Percentiles rank a stretch among this genome's conserved stretches.
These are phyloP conservation scores for Neurospora sp. DNA, from an alignment of 495 filamentous ascomycete genomes.

Conservation along the genomic window DNA sequence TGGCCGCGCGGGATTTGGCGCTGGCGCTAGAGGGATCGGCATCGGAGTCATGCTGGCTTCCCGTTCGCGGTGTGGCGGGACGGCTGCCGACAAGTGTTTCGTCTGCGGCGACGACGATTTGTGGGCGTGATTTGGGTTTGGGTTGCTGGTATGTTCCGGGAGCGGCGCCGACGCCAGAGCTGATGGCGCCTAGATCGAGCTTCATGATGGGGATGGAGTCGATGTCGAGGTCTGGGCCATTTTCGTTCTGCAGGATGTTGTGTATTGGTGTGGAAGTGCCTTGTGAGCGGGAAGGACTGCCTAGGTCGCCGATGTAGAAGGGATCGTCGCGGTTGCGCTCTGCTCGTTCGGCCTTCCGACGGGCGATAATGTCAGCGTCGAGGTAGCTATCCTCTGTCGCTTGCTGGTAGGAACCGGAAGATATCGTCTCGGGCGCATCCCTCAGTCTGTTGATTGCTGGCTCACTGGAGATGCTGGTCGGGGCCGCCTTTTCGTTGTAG, in stretches of 20 bases:
- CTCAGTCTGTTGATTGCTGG: constrained; percentile 45
- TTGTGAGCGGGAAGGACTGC: constrained; percentile 17
- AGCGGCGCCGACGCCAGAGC: constrained; percentile 6
- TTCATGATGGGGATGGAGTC: constrained; percentile 94
- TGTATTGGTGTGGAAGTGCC: constrained; percentile 57
- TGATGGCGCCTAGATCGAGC: constrained; percentile 55
- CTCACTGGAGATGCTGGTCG: constrained; percentile 32
- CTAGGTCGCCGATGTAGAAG: constrained; percentile 73
- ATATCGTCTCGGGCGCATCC: constrained; percentile 30
- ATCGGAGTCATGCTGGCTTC: constrained; percentile 32
- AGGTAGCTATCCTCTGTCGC: constrained; percentile 46
- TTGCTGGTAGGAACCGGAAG: constrained; percentile 52
- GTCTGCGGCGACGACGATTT: constrained; percentile 52
- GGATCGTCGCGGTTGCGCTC: constrained; percentile 87
- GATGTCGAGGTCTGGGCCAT: constrained; percentile 70
- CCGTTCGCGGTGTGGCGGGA: constrained; percentile 26
- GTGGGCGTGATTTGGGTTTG: constrained; percentile 28
- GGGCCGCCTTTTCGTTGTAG: constrained; percentile 51
- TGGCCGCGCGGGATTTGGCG: constrained; percentile 29
- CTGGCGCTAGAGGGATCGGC: constrained; percentile 15
- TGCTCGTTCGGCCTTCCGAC: constrained; percentile 54
- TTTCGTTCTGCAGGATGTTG: constrained; percentile 55
- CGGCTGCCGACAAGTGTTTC: constrained; percentile 40
- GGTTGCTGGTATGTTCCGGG: constrained; percentile 6
- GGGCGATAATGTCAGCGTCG: constrained; percentile 51